These are phyloP conservation scores for Podospora conica DNA, from an alignment of 495 filamentous ascomycete species.

Conservation along the genomic window DNA sequence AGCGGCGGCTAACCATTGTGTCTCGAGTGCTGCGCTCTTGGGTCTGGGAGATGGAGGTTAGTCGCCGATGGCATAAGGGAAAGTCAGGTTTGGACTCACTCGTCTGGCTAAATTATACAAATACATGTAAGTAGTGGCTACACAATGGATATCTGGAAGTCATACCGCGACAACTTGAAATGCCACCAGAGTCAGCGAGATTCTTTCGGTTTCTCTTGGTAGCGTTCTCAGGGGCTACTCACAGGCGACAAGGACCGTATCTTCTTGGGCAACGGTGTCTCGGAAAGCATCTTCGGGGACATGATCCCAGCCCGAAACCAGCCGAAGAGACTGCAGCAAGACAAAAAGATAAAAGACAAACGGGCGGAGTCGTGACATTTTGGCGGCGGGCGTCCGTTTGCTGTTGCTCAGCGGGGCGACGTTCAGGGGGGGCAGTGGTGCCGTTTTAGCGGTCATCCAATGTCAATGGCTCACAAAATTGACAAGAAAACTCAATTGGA, in stretches of 20 bases:
- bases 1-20: slow-evolving; percentile 19
- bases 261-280: not conserved
- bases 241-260: slow-evolving; percentile 4
- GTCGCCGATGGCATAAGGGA: not conserved
- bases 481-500: not conserved
- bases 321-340: not conserved
- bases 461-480: not conserved
- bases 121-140: not conserved
- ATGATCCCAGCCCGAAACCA: not conserved
- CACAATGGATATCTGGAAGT: not conserved
- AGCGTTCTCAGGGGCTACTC: not conserved
- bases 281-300: not conserved
- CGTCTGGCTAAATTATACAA: not conserved
- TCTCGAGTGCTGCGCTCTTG: slow-evolving; percentile 15
- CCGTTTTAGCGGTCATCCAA: too few species aligned
- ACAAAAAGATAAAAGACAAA: not conserved
- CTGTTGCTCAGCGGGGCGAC: too few species aligned
- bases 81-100: not conserved
- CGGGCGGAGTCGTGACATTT: not conserved
- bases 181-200: not conserved
- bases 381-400: too few species aligned
- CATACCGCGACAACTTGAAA: slow-evolving; percentile 2
- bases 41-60: slow-evolving; percentile 2
- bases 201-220: not conserved
- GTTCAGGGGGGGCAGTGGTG: too few species aligned